These are phyloP conservation scores for Claviceps digitariae DNA, from an alignment of 2,329 filamentous ascomycete species.

Conservation along the genomic window DNA sequence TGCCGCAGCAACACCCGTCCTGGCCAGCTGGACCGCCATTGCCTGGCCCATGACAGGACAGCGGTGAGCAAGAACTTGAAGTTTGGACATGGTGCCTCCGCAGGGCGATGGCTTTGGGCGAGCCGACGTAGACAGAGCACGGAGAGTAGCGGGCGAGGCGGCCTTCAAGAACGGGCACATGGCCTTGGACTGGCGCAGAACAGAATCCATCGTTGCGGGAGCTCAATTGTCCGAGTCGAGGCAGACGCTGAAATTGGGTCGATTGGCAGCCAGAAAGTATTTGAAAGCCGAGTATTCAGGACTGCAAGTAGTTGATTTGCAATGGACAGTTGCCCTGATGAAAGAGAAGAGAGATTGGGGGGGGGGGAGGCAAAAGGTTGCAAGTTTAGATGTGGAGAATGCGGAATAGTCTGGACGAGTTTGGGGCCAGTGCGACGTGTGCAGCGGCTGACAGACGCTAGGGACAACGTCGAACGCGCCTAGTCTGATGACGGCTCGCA, in stretches of 20 bases:
- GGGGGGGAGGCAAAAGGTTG: background rate
- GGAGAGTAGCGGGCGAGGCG: constrained; percentile 81
- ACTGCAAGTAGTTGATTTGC: background rate
- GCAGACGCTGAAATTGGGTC: background rate
- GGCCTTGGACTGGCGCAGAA: constrained; percentile 87
- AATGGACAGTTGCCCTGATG: background rate
- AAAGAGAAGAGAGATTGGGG: too few species aligned
- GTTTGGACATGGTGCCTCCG: constrained; percentile 90
- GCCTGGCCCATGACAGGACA: constrained; percentile 99
- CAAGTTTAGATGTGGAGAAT: background rate
- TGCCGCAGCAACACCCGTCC: constrained; percentile 33
- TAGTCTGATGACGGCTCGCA: background rate
- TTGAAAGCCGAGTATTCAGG: too few species aligned
- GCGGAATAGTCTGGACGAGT: background rate
- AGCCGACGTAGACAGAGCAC: constrained; percentile 69
- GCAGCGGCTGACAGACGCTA: background rate
- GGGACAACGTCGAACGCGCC: background rate
- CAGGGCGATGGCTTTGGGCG: constrained; percentile 55
- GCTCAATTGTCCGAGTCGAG: background rate
- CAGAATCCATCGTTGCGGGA: constrained; percentile 61
- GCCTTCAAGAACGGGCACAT: constrained; percentile 97
- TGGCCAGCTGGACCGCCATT: constrained; percentile 68
- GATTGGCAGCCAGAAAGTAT: background rate
- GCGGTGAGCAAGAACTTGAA: constrained; percentile 84
- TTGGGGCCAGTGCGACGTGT: background rate